phyloP scores from a whole-genome alignment of 495 filamentous ascomycete species.

The Penicillium turbatum region DNA sequence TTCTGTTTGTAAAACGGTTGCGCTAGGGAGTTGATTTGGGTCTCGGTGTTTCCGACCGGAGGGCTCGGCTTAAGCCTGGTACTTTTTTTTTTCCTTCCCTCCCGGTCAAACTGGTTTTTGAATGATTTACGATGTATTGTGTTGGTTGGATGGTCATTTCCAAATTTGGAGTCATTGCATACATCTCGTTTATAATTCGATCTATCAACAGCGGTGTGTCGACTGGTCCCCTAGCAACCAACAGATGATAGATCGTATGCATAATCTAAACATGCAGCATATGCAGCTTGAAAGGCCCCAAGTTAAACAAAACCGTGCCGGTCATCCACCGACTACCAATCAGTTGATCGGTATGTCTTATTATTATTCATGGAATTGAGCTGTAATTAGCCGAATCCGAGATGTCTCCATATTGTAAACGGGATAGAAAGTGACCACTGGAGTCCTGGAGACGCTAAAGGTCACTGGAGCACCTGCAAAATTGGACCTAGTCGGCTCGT shows the following conservation, averaged over 20 bases:
- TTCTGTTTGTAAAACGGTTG: conserved; percentile 30
- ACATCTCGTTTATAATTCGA: too few species aligned
- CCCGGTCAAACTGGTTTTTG: neutral
- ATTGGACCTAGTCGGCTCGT: conserved; percentile 17
- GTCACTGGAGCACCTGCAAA: neutral
- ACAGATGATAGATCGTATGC: conserved; percentile 23
- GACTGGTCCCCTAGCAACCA: conserved; percentile 29
- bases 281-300: neutral
- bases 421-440: neutral
- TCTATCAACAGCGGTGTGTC: conserved; percentile 18
- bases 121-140: too few species aligned
- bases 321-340: conserved; percentile 11
- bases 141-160: too few species aligned
- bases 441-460: conserved; percentile 4
- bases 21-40: conserved; percentile 38
- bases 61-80: conserved; percentile 5
- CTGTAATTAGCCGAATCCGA: conserved; percentile 12
- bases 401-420: neutral
- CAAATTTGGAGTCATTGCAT: too few species aligned
- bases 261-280: neutral
- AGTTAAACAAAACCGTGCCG: neutral
- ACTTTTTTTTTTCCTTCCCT: neutral
- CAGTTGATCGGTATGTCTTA: conserved; percentile 6
- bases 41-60: conserved; percentile 23
- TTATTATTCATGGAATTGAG: conserved; percentile 12